A percentile compares a stretch with the other conserved stretches of the same genome.
Conservation (phyloP, 83 land plant genomes). For the Diphasiastrum complanatum region DNA sequence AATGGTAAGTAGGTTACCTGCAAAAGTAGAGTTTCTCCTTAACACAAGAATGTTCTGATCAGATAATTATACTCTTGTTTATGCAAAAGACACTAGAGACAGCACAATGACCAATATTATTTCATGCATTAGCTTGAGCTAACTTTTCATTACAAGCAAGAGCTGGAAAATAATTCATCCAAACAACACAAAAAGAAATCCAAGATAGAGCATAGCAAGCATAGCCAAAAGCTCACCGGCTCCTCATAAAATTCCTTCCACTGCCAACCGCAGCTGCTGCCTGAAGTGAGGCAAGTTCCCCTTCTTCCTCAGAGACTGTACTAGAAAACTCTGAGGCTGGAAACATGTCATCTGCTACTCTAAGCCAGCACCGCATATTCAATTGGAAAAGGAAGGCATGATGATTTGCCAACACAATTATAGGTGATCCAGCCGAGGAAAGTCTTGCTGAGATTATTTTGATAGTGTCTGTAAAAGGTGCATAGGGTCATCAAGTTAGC, state of each 20-base stretch:
- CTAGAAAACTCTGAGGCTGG: conserved; percentile 81
- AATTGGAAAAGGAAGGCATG: conserved; percentile 89
- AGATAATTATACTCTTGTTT: too few species aligned
- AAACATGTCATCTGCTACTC: conserved; percentile 88
- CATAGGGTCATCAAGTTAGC: background rate
- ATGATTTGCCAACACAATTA: conserved; percentile 75
- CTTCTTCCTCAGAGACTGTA: conserved; percentile 38
- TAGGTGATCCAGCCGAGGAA: conserved; percentile 79
- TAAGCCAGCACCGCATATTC: conserved; percentile 80
- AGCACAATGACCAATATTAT: too few species aligned
- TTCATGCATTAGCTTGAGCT: too few species aligned
- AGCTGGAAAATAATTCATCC: background rate
- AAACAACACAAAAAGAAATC: background rate
- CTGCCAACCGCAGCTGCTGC: conserved; percentile 65
- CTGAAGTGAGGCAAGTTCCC: conserved; percentile 87
- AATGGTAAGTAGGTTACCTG: too few species aligned
- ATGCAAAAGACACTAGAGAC: too few species aligned
- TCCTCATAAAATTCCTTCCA: conserved; percentile 69
- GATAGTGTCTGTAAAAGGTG: conserved; percentile 40
- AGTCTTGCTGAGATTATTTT: conserved; percentile 83
- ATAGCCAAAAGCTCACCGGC: conserved; percentile 44
- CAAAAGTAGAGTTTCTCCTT: too few species aligned
- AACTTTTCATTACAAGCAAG: too few species aligned
- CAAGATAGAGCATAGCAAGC: background rate
- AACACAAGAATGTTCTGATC: too few species aligned